Percentiles rank a stretch among this genome's conserved stretches.
Evolutionary conservation across 257 asterid genomes (phyloP).

Genomic region (Paulownia fortunei): DNA sequence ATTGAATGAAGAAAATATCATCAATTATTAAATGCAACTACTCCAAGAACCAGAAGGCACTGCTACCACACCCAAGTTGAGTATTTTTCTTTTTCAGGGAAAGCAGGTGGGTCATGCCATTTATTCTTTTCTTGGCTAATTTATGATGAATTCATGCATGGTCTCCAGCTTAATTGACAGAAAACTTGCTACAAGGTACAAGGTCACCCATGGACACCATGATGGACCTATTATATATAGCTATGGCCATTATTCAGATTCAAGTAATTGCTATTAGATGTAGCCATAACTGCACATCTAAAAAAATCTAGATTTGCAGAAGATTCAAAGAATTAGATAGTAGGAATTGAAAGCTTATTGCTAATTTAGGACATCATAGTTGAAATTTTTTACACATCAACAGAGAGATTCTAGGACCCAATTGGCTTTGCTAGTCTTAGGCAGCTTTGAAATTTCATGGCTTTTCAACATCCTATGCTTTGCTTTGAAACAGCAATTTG

Average conservation of each 20-base stretch:
- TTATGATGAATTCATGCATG: slow-evolving; percentile 11
- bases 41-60: not conserved
- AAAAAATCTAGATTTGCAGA: not conserved
- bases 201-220: not conserved
- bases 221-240: no score
- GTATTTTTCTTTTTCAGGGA: not conserved
- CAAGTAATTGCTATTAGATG: not conserved
- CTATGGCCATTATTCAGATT: no score
- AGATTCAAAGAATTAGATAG: not conserved
- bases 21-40: slow-evolving; percentile 31
- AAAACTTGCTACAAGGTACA: not conserved
- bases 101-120: not conserved
- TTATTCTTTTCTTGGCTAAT: slow-evolving; percentile 12
- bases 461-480: not conserved
- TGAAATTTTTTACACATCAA: no score
- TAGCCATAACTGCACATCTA: not conserved
- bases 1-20: not conserved
- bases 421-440: no score
- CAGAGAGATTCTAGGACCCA: no score
- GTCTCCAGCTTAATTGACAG: slow-evolving; percentile 21
- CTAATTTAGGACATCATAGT: no score
- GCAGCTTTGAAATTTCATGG: not conserved
- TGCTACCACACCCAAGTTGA: not conserved
- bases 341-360: no score
- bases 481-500: not conserved